Conservation (phyloP, 2,329 filamentous ascomycete species). For the Penicillium crustosum region DNA sequence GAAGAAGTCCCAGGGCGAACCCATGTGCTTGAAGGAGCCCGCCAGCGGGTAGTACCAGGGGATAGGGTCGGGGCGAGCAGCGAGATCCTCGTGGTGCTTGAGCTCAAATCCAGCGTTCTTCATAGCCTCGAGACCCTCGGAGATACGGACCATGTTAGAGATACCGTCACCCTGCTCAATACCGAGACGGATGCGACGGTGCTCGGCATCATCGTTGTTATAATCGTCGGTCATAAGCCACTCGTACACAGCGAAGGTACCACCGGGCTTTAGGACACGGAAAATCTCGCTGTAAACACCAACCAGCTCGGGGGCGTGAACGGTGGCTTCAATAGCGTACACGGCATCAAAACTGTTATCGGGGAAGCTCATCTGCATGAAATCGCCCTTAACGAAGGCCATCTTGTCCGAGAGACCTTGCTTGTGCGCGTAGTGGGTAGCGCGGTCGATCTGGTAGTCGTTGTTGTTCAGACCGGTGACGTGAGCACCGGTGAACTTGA, state of each 20-base stretch:
- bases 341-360: slow-evolving; percentile 91
- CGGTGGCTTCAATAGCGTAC: slow-evolving; percentile 95
- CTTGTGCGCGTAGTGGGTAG: slow-evolving; percentile 78
- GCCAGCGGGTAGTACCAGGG: slow-evolving; percentile 95
- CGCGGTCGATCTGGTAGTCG: slow-evolving; percentile 96
- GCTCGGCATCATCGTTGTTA: slow-evolving; percentile 81
- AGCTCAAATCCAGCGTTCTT: slow-evolving; percentile 84
- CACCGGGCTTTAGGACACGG: slow-evolving; percentile 92
- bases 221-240: slow-evolving; percentile 98
- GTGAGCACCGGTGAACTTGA: slow-evolving; percentile 88
- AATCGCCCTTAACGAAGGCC: slow-evolving; percentile 89
- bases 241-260: slow-evolving; percentile 95
- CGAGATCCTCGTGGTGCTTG: slow-evolving; percentile 81
- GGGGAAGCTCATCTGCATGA: slow-evolving; percentile 98
- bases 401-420: slow-evolving; percentile 79
- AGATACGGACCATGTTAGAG: slow-evolving; percentile 90
- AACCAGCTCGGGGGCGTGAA: slow-evolving; percentile 86
- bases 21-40: slow-evolving; percentile 80
- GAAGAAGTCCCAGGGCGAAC: slow-evolving; percentile 73
- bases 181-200: slow-evolving; percentile 86
- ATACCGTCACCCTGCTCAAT: slow-evolving; percentile 97
- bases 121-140: slow-evolving; percentile 78
- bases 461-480: slow-evolving; percentile 97
- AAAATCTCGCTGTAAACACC: slow-evolving; percentile 94
- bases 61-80: slow-evolving; percentile 68